Evolutionary conservation across 805 yeast genomes (phyloP).

Genomic region (Metschnikowia arizonensis): DNA sequence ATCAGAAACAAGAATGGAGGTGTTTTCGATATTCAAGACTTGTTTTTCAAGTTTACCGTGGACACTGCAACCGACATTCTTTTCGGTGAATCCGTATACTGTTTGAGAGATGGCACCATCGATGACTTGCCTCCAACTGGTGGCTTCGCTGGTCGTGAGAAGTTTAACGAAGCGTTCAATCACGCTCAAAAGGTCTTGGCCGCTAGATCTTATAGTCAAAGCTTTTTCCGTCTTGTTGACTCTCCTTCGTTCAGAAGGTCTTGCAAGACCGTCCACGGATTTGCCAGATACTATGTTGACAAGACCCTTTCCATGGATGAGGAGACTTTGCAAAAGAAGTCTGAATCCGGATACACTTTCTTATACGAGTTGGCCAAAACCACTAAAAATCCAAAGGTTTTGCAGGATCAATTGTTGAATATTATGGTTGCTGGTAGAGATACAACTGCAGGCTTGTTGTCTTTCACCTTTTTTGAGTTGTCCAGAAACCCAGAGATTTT

Average conservation of each 20-base stretch:
- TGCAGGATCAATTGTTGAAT: conserved; percentile 38
- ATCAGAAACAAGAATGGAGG: conserved; percentile 24
- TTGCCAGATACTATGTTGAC: conserved; percentile 18
- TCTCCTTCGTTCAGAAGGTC: conserved; percentile 28
- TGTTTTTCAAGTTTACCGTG: conserved; percentile 37
- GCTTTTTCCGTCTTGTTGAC: conserved; percentile 26
- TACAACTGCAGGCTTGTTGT: conserved; percentile 39
- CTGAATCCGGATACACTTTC: conserved; percentile 29
- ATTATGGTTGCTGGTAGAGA: conserved; percentile 42
- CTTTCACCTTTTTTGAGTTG: conserved; percentile 33
- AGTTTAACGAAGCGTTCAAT: conserved; percentile 35
- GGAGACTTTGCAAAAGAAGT: conserved; percentile 15
- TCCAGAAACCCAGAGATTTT: conserved; percentile 32
- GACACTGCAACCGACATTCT: conserved; percentile 41
- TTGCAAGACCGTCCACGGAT: conserved; percentile 25
- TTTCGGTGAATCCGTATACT: conserved; percentile 37
- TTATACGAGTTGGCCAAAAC: conserved; percentile 38
- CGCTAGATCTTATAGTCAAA: conserved; percentile 31
- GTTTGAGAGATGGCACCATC: conserved; percentile 29
- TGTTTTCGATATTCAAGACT: conserved; percentile 35
- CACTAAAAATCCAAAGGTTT: conserved; percentile 32
- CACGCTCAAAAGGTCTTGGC: conserved; percentile 30
- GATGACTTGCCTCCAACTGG: conserved; percentile 21
- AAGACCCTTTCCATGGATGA: conserved; percentile 16
- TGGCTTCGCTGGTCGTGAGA: conserved; percentile 29